A percentile compares a stretch with the other conserved stretches of the same genome.
Evolutionary conservation across 164 flowering plant species (phyloP).

Genomic region (Magnolia kwangsiensis): DNA sequence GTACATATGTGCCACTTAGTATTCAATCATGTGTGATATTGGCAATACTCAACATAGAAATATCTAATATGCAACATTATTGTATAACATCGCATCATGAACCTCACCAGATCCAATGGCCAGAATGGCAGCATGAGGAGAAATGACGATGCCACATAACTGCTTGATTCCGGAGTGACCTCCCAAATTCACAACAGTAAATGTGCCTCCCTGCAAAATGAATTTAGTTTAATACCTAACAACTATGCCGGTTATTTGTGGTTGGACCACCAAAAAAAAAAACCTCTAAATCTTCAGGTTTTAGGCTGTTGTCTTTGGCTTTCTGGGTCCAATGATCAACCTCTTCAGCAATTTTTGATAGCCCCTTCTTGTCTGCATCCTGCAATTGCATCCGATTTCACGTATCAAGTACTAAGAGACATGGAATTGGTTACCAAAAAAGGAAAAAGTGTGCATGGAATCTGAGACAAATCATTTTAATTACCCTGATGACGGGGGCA

Average conservation of each 20-base stretch:
- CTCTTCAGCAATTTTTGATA: constrained; percentile 75
- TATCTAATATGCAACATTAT: neutral
- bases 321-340: constrained; percentile 80
- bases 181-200: constrained; percentile 89
- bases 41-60: neutral
- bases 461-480: constrained; percentile 7
- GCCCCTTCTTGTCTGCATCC: constrained; percentile 98
- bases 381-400: constrained; percentile 26
- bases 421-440: neutral
- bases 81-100: neutral
- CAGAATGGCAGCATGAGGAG: constrained; percentile 94
- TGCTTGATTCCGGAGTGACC: constrained; percentile 94
- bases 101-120: constrained; percentile 92
- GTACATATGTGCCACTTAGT: neutral
- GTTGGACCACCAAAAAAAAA: neutral
- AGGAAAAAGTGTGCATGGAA: neutral
- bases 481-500: constrained; percentile 84
- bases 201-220: constrained; percentile 82
- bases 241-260: neutral
- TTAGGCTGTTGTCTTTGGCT: constrained; percentile 84
- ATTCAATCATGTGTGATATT: neutral
- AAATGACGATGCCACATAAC: constrained; percentile 88
- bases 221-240: neutral
- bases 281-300: constrained; percentile 96
- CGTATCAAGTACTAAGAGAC: too few species aligned